phyloP scores from a whole-genome alignment of 2,329 filamentous ascomycete species.

The Hymenoscyphus occultus region DNA sequence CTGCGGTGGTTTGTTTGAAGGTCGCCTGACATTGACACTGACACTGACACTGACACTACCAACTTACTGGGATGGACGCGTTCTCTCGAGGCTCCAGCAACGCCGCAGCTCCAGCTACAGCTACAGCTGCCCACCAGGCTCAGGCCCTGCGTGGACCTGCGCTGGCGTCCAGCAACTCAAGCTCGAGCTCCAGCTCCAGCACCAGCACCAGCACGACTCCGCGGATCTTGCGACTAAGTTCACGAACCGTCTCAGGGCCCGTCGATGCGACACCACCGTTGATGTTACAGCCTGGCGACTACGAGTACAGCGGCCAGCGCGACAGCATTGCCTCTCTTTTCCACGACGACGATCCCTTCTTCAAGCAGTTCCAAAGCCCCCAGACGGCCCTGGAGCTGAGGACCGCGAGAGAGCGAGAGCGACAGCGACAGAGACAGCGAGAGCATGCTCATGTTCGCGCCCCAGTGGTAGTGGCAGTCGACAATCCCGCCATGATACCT shows the following conservation, averaged over 20 bases:
- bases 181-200: slow-evolving; percentile 19
- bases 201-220: slow-evolving; percentile 24
- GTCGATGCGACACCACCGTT: slow-evolving; percentile 6
- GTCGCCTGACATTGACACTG: too few species aligned
- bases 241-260: slow-evolving; percentile 12
- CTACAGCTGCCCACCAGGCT: too few species aligned
- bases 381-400: slow-evolving; percentile 35
- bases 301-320: slow-evolving; percentile 20
- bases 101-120: too few species aligned
- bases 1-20: neutral
- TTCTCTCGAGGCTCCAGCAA: neutral
- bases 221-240: neutral
- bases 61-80: neutral
- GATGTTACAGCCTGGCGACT: slow-evolving; percentile 18
- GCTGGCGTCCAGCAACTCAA: too few species aligned
- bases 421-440: too few species aligned
- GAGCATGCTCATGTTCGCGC: slow-evolving; percentile 19
- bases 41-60: neutral
- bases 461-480: slow-evolving; percentile 18
- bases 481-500: slow-evolving; percentile 28
- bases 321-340: slow-evolving; percentile 48
- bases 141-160: neutral
- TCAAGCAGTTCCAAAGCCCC: slow-evolving; percentile 46
- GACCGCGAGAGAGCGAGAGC: slow-evolving; percentile 28
- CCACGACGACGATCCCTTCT: slow-evolving; percentile 55